Evolutionary conservation across 345 rosid species (phyloP), one percentile per base, ranked within the genome.

Genomic region (Microcos paniculata): DNA sequence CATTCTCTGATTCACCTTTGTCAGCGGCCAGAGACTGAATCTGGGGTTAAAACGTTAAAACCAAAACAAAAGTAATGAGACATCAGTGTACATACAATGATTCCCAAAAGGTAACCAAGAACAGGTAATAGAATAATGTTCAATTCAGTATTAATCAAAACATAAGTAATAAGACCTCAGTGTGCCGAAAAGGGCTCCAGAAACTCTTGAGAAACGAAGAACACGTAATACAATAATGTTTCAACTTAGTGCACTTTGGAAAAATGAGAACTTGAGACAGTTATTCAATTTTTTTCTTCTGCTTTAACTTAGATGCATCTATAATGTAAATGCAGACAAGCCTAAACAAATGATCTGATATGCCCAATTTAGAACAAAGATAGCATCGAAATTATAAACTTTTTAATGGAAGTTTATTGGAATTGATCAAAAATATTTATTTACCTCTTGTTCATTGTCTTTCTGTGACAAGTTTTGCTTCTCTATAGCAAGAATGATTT

Each of bases 361-460:
- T 64, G 2, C 38, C 35, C 28, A 14, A 30, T 62, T 64, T 40
- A 16, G 57, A 28, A 52, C 2, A 48, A 35, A 35, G 6, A n/a
- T n/a, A 21, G 4, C 58, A 53, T 21, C 4, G 3, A 53, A 30
- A 65, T 13, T 2, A 42, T 42, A 2, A 21, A 64, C 5, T 42
- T 40, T 64, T 3, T 13, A n/a, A 35, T 35, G 16, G 3, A 66
- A 66, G 19, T 42, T 64, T 4, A 64, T 13, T 52, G 31, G 26
- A 31, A 70, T n/a, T 35, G 30, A n/a, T 71, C 48, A 30, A 46
- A 28, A 31, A 64, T 46, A 76, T 70, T 38, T 46, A 73, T 45
- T 81, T 79, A 94, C 97, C 92, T 94, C 92, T 51, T 85, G 87
- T 38, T 83, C 84, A 70, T 80, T 76, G 75, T 66, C 90, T 43